Base-by-base conservation (phyloP, 2,329 filamentous ascomycete genomes). In the Lachnellula subtilissima region DNA sequence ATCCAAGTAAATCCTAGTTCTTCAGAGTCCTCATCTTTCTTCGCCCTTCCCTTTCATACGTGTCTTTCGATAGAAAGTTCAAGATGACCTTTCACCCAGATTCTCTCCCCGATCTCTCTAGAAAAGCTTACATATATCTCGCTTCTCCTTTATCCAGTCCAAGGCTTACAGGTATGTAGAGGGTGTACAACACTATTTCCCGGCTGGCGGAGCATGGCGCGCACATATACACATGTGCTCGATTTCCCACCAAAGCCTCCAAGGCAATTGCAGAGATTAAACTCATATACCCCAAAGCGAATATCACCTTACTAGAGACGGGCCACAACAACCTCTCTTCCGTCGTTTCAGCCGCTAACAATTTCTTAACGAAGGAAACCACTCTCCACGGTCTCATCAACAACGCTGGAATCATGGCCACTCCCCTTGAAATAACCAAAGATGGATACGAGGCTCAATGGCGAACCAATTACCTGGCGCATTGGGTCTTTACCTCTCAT, bases 131-230 rank as follows among this genome's bases (percentile, higher is more conserved):
- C 19, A 19, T 19, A 19, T 19, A 19, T 19, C 22, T 17, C 43
- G 14, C 40, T 48, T 47, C 4, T 46, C 15, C 56, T 42, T 42
- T 19, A 50, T 28, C n/a, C n/a, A n/a, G 17, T 11, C 8, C 45
- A 45, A 36, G 56, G 11, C 23, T 43, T n/a, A 52, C 40, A 19
- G 46, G 39, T 12, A 17, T 25, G 55, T 32, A 62, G 60, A 17
- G 78, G 78, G 9, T 72, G 9, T 72, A 74, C 52, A 75, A 79
- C 59, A 71, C 81, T 15, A 69, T 68, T 40, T 73, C 73, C 42
- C 75, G 55, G 22, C 56, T 66, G 4, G 63, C 61, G 35, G 36
- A 57, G 48, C 63, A 64, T n/a, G 60, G 61, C 25, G 64, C 64
- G 14, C 58, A 62, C 35, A 60, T 66, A 19, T 66, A 66, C 59